phyloP scores from a whole-genome alignment of 2,329 filamentous ascomycete species.

The Aspergillus sp. region DNA sequence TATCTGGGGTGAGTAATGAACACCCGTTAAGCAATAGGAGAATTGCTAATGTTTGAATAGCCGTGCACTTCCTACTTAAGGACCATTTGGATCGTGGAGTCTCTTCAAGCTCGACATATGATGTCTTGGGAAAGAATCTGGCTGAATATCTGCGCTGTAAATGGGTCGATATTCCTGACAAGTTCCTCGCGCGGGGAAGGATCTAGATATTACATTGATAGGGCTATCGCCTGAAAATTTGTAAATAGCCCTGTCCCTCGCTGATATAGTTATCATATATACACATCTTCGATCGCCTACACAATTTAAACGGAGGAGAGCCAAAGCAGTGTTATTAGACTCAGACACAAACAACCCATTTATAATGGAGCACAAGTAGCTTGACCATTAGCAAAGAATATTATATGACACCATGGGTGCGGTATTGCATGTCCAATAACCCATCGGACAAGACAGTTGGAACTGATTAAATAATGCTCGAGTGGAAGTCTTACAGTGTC shows the following conservation, averaged over 20 bases:
- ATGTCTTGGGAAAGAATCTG: slow-evolving; percentile 43
- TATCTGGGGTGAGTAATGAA: slow-evolving; percentile 25
- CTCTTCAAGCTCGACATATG: slow-evolving; percentile 34
- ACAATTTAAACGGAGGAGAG: no score
- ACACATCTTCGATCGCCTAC: background rate
- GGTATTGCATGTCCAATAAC: no score
- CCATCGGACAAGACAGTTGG: no score
- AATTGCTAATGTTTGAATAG: background rate
- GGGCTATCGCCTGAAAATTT: background rate
- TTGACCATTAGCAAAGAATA: no score
- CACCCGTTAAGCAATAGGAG: background rate
- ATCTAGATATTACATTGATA: background rate
- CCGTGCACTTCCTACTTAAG: slow-evolving; percentile 41
- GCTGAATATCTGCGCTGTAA: slow-evolving; percentile 38
- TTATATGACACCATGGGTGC: no score
- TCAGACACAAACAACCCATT: no score
- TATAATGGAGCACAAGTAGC: no score
- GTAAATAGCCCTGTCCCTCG: background rate
- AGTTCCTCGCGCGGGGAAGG: background rate
- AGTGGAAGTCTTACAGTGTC: no score
- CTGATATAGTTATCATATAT: background rate
- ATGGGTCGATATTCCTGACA: slow-evolving; percentile 35
- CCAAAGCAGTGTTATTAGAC: no score
- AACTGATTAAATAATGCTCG: no score
- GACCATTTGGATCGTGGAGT: slow-evolving; percentile 40